A percentile compares a stretch with the other conserved stretches of the same genome.
Evolutionary conservation across 495 filamentous ascomycete species (phyloP).

Genomic region (Hyaloscypha finlandica): DNA sequence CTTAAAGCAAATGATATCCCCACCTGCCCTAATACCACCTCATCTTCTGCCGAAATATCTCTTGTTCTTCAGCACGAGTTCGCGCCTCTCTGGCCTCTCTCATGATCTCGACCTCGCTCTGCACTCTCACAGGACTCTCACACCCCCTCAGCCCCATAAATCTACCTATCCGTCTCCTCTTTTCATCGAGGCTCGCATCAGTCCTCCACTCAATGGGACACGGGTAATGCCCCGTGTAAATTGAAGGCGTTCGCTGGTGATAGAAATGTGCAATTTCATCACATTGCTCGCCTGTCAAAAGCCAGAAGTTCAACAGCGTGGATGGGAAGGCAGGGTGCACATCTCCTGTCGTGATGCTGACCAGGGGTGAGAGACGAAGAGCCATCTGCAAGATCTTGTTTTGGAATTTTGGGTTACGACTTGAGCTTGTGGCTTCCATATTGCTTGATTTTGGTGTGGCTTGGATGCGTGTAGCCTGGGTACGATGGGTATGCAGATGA

Average conservation of each 20-base stretch:
- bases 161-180: slow-evolving; percentile 60
- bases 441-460: background rate
- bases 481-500: background rate
- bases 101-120: slow-evolving; percentile 33
- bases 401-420: slow-evolving; percentile 16
- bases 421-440: background rate
- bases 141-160: slow-evolving; percentile 58
- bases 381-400: slow-evolving; percentile 30
- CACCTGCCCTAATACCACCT: slow-evolving; percentile 36
- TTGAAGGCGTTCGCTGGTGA: slow-evolving; percentile 64
- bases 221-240: slow-evolving; percentile 63
- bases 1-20: background rate
- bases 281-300: slow-evolving; percentile 69
- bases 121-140: slow-evolving; percentile 46
- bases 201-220: slow-evolving; percentile 42
- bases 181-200: slow-evolving; percentile 45
- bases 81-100: slow-evolving; percentile 42
- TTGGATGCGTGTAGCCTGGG: background rate
- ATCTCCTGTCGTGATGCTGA: slow-evolving; percentile 57
- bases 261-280: slow-evolving; percentile 74
- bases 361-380: slow-evolving; percentile 54
- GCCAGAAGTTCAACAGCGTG: slow-evolving; percentile 69
- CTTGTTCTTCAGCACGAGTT: slow-evolving; percentile 32
- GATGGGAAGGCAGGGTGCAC: slow-evolving; percentile 67
- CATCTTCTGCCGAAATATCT: slow-evolving; percentile 44